phyloP scores from a whole-genome alignment of 371 early-diverging fungal species.

The Apophysomyces elegans region DNA sequence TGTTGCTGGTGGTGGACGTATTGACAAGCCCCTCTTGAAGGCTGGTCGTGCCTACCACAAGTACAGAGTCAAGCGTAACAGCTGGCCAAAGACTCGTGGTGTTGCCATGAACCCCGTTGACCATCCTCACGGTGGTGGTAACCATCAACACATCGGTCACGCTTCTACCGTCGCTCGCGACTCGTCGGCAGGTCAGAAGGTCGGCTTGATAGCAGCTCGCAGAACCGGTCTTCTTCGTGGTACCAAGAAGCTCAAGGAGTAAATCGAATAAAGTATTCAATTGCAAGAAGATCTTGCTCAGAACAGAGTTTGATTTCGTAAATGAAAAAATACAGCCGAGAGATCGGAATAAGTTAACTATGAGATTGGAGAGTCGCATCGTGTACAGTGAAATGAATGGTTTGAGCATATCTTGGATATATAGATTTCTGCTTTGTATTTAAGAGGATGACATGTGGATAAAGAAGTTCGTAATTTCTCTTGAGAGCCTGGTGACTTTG shows the following conservation, averaged over 20 bases:
- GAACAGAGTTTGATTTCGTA: too few relatives aligned
- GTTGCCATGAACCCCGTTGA: constrained; percentile 99
- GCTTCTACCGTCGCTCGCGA: constrained; percentile 98
- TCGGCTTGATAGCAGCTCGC: constrained; percentile 99
- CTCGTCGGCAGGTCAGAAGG: constrained; percentile 97
- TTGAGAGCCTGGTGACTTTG: too few relatives aligned
- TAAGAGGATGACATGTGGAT: too few relatives aligned
- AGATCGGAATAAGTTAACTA: too few relatives aligned
- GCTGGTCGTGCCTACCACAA: constrained; percentile 99
- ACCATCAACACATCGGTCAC: constrained; percentile 99
- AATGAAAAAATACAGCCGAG: too few relatives aligned
- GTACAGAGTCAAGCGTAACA: constrained; percentile 98
- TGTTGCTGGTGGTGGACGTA: constrained; percentile 98
- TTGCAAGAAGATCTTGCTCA: too few relatives aligned
- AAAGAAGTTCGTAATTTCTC: too few relatives aligned
- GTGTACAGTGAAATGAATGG: too few relatives aligned
- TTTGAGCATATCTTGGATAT: too few relatives aligned
- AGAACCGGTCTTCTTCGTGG: constrained; percentile 99
- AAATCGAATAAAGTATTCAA: background rate
- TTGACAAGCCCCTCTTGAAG: constrained; percentile 99
- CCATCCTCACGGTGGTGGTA: constrained; percentile 75
- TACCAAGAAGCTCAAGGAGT: constrained; percentile 89
- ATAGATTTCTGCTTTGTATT: too few relatives aligned
- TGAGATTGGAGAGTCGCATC: too few relatives aligned
- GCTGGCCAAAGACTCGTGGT: constrained; percentile 99